Evolutionary conservation across 2,329 filamentous ascomycete genomes (phyloP).

Genomic region (Cladosporium velox): DNA sequence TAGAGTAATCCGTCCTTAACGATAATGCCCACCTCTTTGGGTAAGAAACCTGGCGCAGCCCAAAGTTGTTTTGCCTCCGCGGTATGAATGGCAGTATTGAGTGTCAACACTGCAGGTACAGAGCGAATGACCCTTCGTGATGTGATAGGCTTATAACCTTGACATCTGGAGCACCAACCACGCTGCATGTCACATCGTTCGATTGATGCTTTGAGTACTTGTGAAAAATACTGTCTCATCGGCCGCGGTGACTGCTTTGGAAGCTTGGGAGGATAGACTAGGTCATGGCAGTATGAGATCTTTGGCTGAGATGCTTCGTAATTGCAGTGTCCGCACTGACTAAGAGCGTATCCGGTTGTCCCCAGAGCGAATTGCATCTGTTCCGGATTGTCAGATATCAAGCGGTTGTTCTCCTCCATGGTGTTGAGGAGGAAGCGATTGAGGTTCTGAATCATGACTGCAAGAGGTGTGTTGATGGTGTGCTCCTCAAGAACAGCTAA

Average conservation of each 20-base stretch:
- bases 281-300: constrained; percentile 78
- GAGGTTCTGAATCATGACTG: constrained; percentile 80
- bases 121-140: constrained; percentile 82
- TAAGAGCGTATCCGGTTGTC: constrained; percentile 70
- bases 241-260: constrained; percentile 50
- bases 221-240: constrained; percentile 68
- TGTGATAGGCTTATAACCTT: constrained; percentile 83
- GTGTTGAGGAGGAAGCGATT: constrained; percentile 84
- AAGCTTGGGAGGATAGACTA: constrained; percentile 70
- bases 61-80: constrained; percentile 78
- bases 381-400: constrained; percentile 62
- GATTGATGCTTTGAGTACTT: constrained; percentile 88
- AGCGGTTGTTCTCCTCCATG: constrained; percentile 66
- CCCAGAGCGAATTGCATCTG: constrained; percentile 73
- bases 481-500: constrained; percentile 85
- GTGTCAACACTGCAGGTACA: constrained; percentile 80
- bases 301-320: constrained; percentile 82
- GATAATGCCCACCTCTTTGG: constrained; percentile 90
- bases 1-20: constrained; percentile 89
- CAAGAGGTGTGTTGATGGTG: constrained; percentile 68
- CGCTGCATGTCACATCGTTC: constrained; percentile 85
- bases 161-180: constrained; percentile 91
- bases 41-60: constrained; percentile 87
- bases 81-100: constrained; percentile 76
- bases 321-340: constrained; percentile 81